Evolutionary conservation across 768 basidiomycete genomes (phyloP).

Genomic region (Hydnum rufescens): DNA sequence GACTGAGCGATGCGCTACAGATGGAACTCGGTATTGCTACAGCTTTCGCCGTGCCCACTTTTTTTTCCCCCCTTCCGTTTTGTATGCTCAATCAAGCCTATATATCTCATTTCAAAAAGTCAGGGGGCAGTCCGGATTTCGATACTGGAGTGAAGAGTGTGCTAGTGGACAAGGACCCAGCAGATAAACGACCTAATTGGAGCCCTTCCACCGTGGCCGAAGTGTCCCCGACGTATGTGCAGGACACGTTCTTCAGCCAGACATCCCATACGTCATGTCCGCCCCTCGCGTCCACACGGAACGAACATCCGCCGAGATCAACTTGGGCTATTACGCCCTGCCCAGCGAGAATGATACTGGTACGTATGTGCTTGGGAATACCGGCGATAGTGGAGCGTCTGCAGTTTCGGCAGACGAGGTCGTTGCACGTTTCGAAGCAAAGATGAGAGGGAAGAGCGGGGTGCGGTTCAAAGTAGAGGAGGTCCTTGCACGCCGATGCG

Average conservation of each 20-base stretch:
- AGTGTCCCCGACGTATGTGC: constrained; percentile 34
- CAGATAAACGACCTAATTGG: constrained; percentile 38
- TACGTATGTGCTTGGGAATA: constrained; percentile 41
- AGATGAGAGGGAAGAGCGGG: constrained; percentile 35
- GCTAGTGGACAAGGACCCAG: constrained; percentile 30
- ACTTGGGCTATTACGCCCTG: constrained; percentile 31
- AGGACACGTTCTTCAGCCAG: constrained; percentile 48
- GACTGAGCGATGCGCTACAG: constrained; percentile 45
- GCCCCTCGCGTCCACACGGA: constrained; percentile 27
- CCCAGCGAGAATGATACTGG: constrained; percentile 64
- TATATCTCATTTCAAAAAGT: constrained; percentile 26
- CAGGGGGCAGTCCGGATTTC: constrained; percentile 68
- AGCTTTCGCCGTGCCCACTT: constrained; percentile 62
- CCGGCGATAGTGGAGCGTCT: constrained; percentile 38
- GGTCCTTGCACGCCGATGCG: constrained; percentile 49
- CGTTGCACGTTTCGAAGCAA: constrained; percentile 31
- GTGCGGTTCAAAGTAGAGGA: constrained; percentile 61
- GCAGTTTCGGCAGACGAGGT: constrained; percentile 45
- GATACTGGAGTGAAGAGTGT: constrained; percentile 57
- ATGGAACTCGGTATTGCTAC: constrained; percentile 81
- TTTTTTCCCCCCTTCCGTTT: constrained; percentile 4
- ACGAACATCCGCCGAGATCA: constrained; percentile 12
- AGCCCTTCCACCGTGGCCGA: constrained; percentile 40
- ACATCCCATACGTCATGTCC: constrained; percentile 22
- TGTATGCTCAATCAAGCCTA: constrained; percentile 10